A percentile compares a stretch with the other conserved stretches of the same genome.
phyloP scores from a whole-genome alignment of 148 eudicot species.

The Chenopodium berlandieri region DNA sequence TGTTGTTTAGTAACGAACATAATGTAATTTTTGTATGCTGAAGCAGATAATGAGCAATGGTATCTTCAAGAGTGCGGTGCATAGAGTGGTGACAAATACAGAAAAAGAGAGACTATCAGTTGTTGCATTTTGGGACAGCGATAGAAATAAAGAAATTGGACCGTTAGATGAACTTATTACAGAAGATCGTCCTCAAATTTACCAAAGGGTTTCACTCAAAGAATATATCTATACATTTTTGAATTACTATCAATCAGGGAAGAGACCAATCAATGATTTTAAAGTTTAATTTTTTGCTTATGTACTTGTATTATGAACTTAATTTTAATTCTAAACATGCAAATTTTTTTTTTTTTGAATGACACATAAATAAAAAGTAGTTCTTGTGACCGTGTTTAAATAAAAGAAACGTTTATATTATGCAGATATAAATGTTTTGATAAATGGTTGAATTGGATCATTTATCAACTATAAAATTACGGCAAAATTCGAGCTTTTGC shows the following conservation, averaged over 20 bases:
- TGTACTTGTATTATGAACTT: too few species aligned
- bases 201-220: slow-evolving; percentile 18
- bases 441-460: too few species aligned
- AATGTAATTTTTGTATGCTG: too few species aligned
- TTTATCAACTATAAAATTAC: too few species aligned
- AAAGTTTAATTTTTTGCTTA: neutral
- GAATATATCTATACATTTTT: slow-evolving; percentile 27
- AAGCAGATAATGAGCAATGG: slow-evolving; percentile 51
- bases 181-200: slow-evolving; percentile 18
- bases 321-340: too few species aligned
- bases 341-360: too few species aligned
- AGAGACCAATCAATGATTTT: slow-evolving; percentile 26
- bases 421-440: too few species aligned
- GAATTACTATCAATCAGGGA: slow-evolving; percentile 32
- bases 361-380: too few species aligned
- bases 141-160: slow-evolving; percentile 24
- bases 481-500: too few species aligned
- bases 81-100: slow-evolving; percentile 42
- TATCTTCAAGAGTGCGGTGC: slow-evolving; percentile 44
- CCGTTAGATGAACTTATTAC: slow-evolving; percentile 35
- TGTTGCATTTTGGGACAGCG: slow-evolving; percentile 38
- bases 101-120: slow-evolving; percentile 38
- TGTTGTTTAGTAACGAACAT: too few species aligned
- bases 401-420: too few species aligned
- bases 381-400: too few species aligned